Evolutionary conservation across 345 rosid genomes (phyloP), one percentile per base, ranked within the genome.

Genomic region (Syzygium aqueum): DNA sequence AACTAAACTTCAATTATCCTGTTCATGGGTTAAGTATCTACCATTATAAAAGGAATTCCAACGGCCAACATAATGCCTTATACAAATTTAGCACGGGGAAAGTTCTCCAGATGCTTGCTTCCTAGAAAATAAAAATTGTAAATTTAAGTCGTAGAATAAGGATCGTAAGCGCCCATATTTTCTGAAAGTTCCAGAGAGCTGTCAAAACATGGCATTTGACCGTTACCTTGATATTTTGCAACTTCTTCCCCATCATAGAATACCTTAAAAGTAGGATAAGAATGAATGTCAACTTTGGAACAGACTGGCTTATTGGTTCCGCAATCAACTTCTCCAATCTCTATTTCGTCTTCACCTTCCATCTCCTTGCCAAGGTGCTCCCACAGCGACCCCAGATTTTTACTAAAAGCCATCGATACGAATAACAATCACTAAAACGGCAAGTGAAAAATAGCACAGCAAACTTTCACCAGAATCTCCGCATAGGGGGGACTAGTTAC

Each of bases 291-390:
- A 59, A 92, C 98, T 90, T 97, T 94, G 73, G 97, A 78, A 89
- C 99, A 97, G 59, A 97, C 93, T 82, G 95, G 85, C 91, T 96
- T 97, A 89, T 96, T 94, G 5, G 89, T 59, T 59, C 94, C 94
- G 37, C 99, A 97, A 84, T 97, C 99, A 84, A 97, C 99, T 92
- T 96, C 99, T 51, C 99, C 99, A 53, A 95, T 91, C 96, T 97
- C 99, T 82, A 97, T 97, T 83, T 95, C 99, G 87, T 95, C 98
- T 85, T 95, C 98, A 77, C 96, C 97, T 84, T 97, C 99, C 98
- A 96, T 95, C 84, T 90, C 93, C 88, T 93, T 94, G 59, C 98
- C 99, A 57, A 97, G 54, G 51, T 97, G 98, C 88, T 95, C 99
- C 99, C 99, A 97, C 88, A 97, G 90, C 0, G 95, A 88, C 78